Evolutionary conservation across 495 filamentous ascomycete genomes (phyloP).

Genomic region (Aspergillus asperescens): DNA sequence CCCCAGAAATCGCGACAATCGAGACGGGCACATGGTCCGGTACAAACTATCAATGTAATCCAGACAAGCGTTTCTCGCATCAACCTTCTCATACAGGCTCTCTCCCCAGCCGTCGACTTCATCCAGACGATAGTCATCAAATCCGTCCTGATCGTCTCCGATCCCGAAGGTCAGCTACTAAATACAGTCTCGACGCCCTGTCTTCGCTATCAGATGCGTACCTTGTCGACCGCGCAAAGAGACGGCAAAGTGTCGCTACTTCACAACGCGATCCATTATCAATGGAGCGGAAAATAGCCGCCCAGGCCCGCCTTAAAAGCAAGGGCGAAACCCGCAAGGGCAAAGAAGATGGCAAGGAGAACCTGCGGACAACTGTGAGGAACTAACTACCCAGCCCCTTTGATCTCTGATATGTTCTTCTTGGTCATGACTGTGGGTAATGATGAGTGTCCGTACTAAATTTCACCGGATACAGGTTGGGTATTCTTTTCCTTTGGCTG

Average conservation of each 20-base stretch:
- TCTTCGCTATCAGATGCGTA: slow-evolving; percentile 15
- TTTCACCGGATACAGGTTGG: not conserved
- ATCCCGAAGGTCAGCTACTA: slow-evolving; percentile 20
- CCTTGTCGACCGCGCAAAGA: slow-evolving; percentile 35
- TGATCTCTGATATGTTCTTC: not conserved
- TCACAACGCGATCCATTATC: slow-evolving; percentile 43
- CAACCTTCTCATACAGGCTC: slow-evolving; percentile 12
- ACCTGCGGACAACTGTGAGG: slow-evolving; percentile 15
- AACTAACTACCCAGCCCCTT: too few relatives aligned
- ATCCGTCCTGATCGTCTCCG: slow-evolving; percentile 16
- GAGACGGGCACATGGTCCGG: slow-evolving; percentile 22
- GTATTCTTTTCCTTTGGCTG: not conserved
- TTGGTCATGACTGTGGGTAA: not conserved
- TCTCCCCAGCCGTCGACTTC: slow-evolving; percentile 22
- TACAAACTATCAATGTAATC: slow-evolving; percentile 18
- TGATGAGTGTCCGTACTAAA: not conserved
- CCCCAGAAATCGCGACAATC: slow-evolving; percentile 25
- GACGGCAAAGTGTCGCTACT: slow-evolving; percentile 24
- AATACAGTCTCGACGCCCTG: slow-evolving; percentile 21
- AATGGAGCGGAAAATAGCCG: slow-evolving; percentile 56
- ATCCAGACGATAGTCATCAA: slow-evolving; percentile 18
- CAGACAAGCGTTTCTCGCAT: slow-evolving; percentile 24
- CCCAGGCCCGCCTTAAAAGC: slow-evolving; percentile 56
- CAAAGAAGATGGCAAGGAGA: slow-evolving; percentile 31
- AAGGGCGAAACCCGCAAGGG: slow-evolving; percentile 37